These are phyloP conservation scores for Eucalyptus sp. DNA, from an alignment of 345 rosid species.

Conservation along the genomic window DNA sequence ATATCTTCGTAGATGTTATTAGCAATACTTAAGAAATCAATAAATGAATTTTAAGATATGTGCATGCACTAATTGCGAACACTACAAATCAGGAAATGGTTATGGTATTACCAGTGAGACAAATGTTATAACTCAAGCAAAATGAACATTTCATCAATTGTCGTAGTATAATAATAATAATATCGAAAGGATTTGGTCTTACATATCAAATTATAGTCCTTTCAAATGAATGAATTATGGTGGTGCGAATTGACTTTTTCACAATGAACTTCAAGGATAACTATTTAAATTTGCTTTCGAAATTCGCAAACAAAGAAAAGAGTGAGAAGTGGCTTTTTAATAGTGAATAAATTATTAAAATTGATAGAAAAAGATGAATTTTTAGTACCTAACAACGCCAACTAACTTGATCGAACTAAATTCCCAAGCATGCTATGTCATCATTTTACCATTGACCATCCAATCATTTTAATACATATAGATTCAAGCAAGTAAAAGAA, in stretches of 20 bases:
- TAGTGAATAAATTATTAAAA: no score
- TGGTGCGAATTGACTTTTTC: background rate
- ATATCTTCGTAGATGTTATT: no score
- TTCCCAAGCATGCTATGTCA: accelerated
- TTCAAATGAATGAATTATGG: background rate
- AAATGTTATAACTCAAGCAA: no score
- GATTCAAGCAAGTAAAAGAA: background rate
- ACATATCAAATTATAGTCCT: background rate
- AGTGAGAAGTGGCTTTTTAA: background rate
- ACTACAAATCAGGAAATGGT: no score
- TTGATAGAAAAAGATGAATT: no score
- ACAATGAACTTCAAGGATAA: background rate
- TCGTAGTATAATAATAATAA: no score
- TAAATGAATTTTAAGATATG: no score
- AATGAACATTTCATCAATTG: background rate
- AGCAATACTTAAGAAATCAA: no score
- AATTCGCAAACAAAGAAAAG: no score
- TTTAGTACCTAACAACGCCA: background rate
- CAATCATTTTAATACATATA: background rate
- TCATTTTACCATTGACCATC: background rate
- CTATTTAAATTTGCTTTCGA: no score
- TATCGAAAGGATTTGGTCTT: background rate
- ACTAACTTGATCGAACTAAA: background rate
- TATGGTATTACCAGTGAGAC: no score
- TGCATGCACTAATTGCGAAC: no score